Evolutionary conservation across 2,329 filamentous ascomycete species (phyloP), one percentile per base, ranked within the genome.

Genomic region (Stagonosporopsis vannaccii): DNA sequence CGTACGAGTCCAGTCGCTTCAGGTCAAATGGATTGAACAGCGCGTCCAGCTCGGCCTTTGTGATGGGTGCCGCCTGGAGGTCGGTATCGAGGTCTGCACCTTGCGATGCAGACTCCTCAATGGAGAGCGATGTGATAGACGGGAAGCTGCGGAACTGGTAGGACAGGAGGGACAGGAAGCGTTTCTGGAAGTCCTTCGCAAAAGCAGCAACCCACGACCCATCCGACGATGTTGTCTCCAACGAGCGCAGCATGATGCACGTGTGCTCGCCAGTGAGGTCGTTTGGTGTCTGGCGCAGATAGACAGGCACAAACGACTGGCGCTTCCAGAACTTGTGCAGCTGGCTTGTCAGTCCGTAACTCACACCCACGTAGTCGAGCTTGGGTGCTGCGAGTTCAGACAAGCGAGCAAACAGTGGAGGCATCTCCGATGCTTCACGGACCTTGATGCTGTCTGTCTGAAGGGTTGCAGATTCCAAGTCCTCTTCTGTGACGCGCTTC

Each of bases 311-410:
- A 74, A 97, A 99, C 0, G 83, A 82, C 15, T 90, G 86, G 32
- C 90, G 89, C 78, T 97, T 97, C 95, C 95, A 99, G 82, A 99
- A 99, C 72, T 91, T 96, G 80, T 97, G 95, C 13, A 99, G 86
- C 13, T 86, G 84, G 35, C 88, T 83, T 0, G 95, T 99, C 53
- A 99, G 82, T 49, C 95, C 96, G 74, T 96, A 99, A 70, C 91
- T 96, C 45, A 99, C 96, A 72, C 96, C 95, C 15, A 99, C 78
- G 71, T 98, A 99, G 77, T 99, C 95, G 6, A 99, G 86, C 6
- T 80, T 80, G 40, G 91, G 88, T 0, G 95, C 89, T 54, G 87
- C 88, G 62, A 91, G 87, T 77, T 99, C 92, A 0, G 89, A 87
- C 26, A 99, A 82, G 67, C 93, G 94, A 11, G 92, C 86, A 70